A percentile compares a stretch with the other conserved stretches of the same genome.
These are phyloP conservation scores for Hyphodiscus sp. DNA, from an alignment of 2,329 filamentous ascomycete genomes.

Conservation along the genomic window DNA sequence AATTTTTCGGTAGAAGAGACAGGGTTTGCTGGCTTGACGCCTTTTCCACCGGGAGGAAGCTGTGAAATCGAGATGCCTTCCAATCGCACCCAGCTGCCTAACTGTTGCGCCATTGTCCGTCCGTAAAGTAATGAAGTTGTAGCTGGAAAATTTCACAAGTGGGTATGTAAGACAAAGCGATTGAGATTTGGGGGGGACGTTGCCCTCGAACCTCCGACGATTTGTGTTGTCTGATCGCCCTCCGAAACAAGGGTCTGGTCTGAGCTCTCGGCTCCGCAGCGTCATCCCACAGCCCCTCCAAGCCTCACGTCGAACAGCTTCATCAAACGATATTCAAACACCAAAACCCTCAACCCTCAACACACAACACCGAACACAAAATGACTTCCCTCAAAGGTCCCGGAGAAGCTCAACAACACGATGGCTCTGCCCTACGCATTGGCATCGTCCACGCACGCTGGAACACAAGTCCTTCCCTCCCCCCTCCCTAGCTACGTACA, in stretches of 20 bases:
- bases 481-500: background rate
- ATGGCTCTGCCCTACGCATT: constrained; percentile 73
- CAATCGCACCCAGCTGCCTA: constrained; percentile 47
- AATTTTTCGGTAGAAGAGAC: constrained; percentile 8
- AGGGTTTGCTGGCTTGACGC: constrained; percentile 13
- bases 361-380: background rate
- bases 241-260: background rate
- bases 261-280: background rate
- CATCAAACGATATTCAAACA: constrained; percentile 4
- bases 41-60: constrained; percentile 36
- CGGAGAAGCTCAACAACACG: constrained; percentile 52
- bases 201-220: background rate
- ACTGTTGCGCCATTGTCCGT: constrained; percentile 3
- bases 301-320: constrained; percentile 1
- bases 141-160: background rate
- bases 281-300: background rate
- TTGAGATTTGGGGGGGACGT: background rate
- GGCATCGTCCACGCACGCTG: constrained; percentile 95
- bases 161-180: background rate
- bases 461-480: constrained; percentile 48
- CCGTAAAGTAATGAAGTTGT: no score
- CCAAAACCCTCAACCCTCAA: background rate
- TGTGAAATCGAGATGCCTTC: constrained; percentile 44
- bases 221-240: background rate
- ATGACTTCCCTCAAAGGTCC: constrained; percentile 48